phyloP scores from a whole-genome alignment of 805 yeast species.

The Kodamaea restingae region DNA sequence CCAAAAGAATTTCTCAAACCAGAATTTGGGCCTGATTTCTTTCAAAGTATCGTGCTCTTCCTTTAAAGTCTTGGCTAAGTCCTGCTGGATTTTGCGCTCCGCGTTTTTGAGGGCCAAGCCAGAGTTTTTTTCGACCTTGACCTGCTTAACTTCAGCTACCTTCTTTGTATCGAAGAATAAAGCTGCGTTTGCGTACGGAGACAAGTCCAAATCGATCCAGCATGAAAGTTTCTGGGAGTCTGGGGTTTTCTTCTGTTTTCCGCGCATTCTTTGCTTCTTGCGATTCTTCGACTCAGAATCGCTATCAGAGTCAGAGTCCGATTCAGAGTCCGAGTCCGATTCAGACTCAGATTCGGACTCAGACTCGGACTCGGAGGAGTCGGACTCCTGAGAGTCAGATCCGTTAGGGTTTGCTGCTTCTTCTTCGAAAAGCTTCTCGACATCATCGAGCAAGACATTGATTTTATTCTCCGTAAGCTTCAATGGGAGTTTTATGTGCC shows the following conservation, averaged over 20 bases:
- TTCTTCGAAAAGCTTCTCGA: conserved; percentile 11
- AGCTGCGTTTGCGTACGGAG: conserved; percentile 88
- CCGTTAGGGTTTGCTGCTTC: conserved; percentile 1
- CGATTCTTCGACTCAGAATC: neutral
- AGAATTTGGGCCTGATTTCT: conserved; percentile 65
- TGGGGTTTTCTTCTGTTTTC: conserved; percentile 10
- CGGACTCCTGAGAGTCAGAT: conserved; percentile 14
- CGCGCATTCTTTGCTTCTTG: conserved; percentile 2
- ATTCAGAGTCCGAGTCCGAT: conserved; percentile 31
- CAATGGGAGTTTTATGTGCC: conserved; percentile 59
- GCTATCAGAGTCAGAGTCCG: conserved; percentile 25
- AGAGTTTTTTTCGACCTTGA: conserved; percentile 74
- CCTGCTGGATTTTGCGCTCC: conserved; percentile 69
- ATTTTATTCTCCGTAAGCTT: conserved; percentile 67
- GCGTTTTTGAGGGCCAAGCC: conserved; percentile 77
- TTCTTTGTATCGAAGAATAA: conserved; percentile 75
- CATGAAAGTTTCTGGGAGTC: conserved; percentile 34
- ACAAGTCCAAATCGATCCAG: conserved; percentile 60
- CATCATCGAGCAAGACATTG: conserved; percentile 50
- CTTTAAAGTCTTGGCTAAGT: conserved; percentile 58
- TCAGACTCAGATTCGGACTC: conserved; percentile 27
- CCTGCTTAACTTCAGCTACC: conserved; percentile 70
- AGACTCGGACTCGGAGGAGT: conserved; percentile 19
- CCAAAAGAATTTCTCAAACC: conserved; percentile 96
- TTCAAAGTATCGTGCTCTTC: conserved; percentile 50